Base-by-base conservation (phyloP, 2,329 filamentous ascomycete genomes). In the Epichloe glyceriae region DNA sequence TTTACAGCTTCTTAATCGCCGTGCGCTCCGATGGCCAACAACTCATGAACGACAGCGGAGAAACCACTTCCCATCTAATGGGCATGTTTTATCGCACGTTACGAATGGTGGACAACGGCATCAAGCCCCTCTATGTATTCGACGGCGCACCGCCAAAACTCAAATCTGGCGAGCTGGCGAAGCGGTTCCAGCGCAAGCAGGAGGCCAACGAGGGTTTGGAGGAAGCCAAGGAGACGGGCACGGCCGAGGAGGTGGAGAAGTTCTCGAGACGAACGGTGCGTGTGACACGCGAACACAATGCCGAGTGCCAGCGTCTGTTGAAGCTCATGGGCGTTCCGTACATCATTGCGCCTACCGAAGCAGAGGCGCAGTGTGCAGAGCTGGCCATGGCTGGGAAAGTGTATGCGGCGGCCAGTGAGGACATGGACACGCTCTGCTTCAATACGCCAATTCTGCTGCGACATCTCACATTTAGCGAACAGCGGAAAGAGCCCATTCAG, bases 81-180 rank as follows among this genome's bases (percentile, higher is more conserved):
- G 93, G 93, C 63, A 91, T 98, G 83, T 98, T 98, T 74, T 98
- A 98, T 75, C 90, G 93, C 60, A 98, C 93, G 2, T 78, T 98
- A 6, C 89, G 93, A 60, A 97, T 98, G 73, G 88, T 97, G 62
- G 93, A 98, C 70, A 97, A 96, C 61, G 93, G 93, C 52, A 97
- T 98, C 73, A 98, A 98, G 67, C 93, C 93, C 1, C 79, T 98
- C 58, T 98, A 95, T 68, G 91, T 98, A 52, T 98, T 98, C 66
- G 93, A 98, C 61, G 93, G 93, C 52, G 89, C 90, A 10, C 93
- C 93, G 17, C 93, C 93, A 0, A 97, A 96, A 67, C 83, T 98
- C 65, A 98, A 98, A 72, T 95, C 89, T 0, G 93, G 93, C 56
- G 93, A 98, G 71, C 76, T 98, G 51, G 93, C 93, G 44, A 95